Conservation (phyloP, 1,139 yeast species). For the Insectozyma bohioensis region DNA sequence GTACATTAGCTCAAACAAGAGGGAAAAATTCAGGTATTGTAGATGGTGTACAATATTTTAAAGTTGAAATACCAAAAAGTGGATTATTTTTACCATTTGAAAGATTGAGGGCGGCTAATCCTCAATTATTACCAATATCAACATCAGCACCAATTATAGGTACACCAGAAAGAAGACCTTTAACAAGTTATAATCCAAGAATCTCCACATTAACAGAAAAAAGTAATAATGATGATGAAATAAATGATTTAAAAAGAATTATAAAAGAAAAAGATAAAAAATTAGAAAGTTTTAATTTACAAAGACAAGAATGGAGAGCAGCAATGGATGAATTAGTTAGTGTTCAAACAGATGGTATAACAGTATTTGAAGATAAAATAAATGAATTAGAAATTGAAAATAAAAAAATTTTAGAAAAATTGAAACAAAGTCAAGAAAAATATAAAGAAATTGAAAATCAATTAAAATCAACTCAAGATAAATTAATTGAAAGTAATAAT, state of each 20-base stretch:
- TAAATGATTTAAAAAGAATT: constrained; percentile 19
- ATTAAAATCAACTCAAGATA: too few relatives aligned
- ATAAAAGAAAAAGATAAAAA: constrained; percentile 43
- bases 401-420: too few relatives aligned
- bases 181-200: constrained; percentile 8
- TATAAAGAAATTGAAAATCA: too few relatives aligned
- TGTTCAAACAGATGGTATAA: constrained; percentile 38
- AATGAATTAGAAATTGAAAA: constrained; percentile 12
- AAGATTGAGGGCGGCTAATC: constrained; percentile 49
- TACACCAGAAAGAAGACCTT: constrained; percentile 7
- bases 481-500: background rate
- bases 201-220: too few relatives aligned
- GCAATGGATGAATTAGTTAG: constrained; percentile 53
- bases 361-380: constrained; percentile 20
- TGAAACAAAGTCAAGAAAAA: background rate
- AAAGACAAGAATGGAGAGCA: constrained; percentile 57
- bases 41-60: constrained; percentile 43
- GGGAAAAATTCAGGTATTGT: constrained; percentile 49
- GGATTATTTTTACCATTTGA: constrained; percentile 77
- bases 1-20: constrained; percentile 51
- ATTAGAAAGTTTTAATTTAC: constrained; percentile 48
- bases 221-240: constrained; percentile 49
- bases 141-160: background rate
- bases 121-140: constrained; percentile 15
- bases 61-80: constrained; percentile 57